Conservation (phyloP, 352 stramenopile genomes). For the Thraustochytrium sp. region DNA sequence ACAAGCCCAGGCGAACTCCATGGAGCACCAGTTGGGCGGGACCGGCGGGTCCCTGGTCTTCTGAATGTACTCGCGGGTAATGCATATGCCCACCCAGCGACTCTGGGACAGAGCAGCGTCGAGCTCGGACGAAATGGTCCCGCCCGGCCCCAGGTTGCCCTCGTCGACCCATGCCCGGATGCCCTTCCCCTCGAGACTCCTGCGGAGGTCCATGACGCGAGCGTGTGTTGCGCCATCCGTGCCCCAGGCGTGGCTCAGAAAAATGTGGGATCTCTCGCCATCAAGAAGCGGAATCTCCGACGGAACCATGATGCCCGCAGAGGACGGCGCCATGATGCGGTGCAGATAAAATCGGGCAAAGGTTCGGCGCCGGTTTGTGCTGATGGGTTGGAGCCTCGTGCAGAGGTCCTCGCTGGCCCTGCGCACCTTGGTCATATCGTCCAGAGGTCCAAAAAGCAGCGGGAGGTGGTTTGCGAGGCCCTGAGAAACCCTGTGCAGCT, state of each 20-base stretch:
- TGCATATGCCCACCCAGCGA: background rate
- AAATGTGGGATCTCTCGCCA: background rate
- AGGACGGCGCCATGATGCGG: no score
- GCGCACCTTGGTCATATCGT: background rate
- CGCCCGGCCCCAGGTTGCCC: background rate
- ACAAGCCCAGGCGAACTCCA: background rate
- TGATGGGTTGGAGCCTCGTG: background rate
- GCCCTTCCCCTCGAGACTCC: background rate
- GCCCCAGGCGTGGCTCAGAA: background rate
- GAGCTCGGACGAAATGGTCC: background rate
- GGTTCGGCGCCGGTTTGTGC: background rate
- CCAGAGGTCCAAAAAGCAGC: background rate
- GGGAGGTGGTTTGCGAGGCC: background rate
- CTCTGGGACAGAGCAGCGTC: no score
- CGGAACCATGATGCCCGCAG: background rate
- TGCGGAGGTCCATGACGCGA: background rate
- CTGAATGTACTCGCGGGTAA: background rate
- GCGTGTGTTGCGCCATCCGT: background rate
- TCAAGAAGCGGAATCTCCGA: background rate
- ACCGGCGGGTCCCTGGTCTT: background rate
- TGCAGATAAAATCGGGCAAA: background rate
- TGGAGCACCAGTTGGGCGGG: background rate
- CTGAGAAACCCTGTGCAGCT: no score
- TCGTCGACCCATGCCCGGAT: background rate
- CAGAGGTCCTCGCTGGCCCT: background rate